Evolutionary conservation across 352 stramenopile species (phyloP), one percentile per base, ranked within the genome.

Genomic region (Globisporangium parvum): DNA sequence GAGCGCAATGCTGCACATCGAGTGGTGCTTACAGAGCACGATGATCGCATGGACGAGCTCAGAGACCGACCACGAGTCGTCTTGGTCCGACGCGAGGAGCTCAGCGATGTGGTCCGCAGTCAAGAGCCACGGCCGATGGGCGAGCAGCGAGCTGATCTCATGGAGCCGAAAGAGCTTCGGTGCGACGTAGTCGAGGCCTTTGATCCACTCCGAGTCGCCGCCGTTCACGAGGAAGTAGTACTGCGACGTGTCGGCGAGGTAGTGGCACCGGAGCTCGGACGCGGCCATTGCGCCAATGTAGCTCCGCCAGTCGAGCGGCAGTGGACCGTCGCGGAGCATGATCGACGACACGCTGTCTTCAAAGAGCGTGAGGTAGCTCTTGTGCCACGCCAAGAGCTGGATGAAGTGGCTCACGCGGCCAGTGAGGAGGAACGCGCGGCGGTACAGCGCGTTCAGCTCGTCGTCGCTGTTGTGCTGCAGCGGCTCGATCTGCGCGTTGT

Each of bases 41-140:
- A 92, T 85, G 58, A 94, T 90, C 6, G 85, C 85, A 55, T 95
- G 85, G 35, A 93, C 85, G 17, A 95, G 71, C 65, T 95, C 85
- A 24, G 85, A 87, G 11, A 93, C 80, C 2, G 85, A 95, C 85
- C 85, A 95, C 61, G 83, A 90, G 26, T 88, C 79, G 33, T 90
- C 77, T 46, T 85, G 74, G 35, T 89, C 71, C 2, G 77, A 85
- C 10, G 66, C 67, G 24, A 92, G 60, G 48, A 95, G 67, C 15
- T 91, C 80, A 0, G 75, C 75, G 31, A 95, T 85, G 50, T 95
- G 82, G 6, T 90, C 61, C 9, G 66, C 68, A 23, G 77, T 90
- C 44, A 95, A 65, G 40, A 95, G 68, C 85, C 85, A 95, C n/a
- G 85, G 85, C 5, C 80, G 83, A 59, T 95, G 85, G 0, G 85